Base-by-base conservation (phyloP, 1,139 yeast genomes). In the Yamadazyma dendronema region DNA sequence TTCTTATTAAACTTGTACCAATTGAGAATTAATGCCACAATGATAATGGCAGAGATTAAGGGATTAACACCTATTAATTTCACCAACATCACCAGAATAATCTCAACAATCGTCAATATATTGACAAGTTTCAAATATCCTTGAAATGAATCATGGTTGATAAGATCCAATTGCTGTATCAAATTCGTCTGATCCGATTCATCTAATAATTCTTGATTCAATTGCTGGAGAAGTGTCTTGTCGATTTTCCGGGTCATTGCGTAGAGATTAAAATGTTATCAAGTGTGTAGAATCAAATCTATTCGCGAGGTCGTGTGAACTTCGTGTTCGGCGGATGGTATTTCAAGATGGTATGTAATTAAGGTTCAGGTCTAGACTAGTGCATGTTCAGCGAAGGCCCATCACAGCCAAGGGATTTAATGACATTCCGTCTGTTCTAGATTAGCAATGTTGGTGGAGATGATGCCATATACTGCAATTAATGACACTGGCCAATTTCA, bases 181-280 rank as follows among this genome's bases (percentile, higher is more conserved):
- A 57, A 38, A n/a, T 38, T 34, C 3, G 46, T 43, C 39, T 57
- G 62, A 35, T 57, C 62, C 30, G 48, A 54, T 14, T 47, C 42
- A 35, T 57, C 62, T 2, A 57, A 25, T 3, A 53, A 35, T 1
- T 14, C 19, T 19, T 31, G 38, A 14, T 37, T 41, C 13, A 39
- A 37, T 28, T 37, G 48, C 33, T 21, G 39, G 31, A 32, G 42
- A 27, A 28, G 48, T 31, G 22, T 33, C 27, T 40, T 47, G 31
- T 52, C 54, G 12, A 52, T 21, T 25, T 40, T 44, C 14, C 50
- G 35, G 30, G 45, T 34, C 28, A 50, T 41, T 9, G n/a, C n/a
- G n/a, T n/a, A n/a, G n/a, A n/a, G n/a, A n/a, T n/a, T n/a, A n/a
- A n/a, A n/a, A n/a, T n/a, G n/a, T n/a, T n/a, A n/a, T n/a, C n/a